Evolutionary conservation across 179 eudicot genomes (phyloP), one percentile per base, ranked within the genome.

Genomic region (Beta corolliflora): DNA sequence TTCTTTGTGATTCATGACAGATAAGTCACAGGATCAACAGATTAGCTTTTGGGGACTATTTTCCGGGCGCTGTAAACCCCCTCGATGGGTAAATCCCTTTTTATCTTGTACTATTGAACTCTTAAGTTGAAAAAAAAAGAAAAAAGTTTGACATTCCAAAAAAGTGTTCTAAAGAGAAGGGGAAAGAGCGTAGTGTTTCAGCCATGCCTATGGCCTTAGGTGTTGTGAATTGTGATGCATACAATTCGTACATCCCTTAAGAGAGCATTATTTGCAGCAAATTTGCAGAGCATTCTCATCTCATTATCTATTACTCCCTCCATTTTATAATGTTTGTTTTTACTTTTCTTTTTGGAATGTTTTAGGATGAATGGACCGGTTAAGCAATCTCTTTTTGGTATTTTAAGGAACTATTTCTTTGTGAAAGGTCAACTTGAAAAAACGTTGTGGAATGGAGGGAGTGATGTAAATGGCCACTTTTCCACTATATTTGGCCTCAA

Each of bases 1-100:
- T 66, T 56, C 36, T 48, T 75, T 77, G 29, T 86, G 76, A 29
- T 80, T 63, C 71, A 72, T 87, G 69, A 64, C 95, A 94, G 98
- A 91, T 93, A 84, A 91, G 89, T 81, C 98, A 94, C 89, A 88
- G 78, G 86, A 91, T 94, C 83, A 90, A 93, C 87, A 91, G 86
- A 83, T 89, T 94, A 88, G 79, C 95, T 54, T 94, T 94, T 83
- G 98, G 98, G 76, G 94, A 91, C 54, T 78, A 90, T 81, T 90
- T 88, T 84, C 98, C 98, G 16, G 95, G 98, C 75, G 70, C 83
- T 80, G 86, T 91, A 44, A 91, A 94, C 81, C 98, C 98, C 29
- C 89, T 94, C 60, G 95, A 94, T 80, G 92, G 98, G 98, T 94
- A 93, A 55, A 84, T 56, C 54, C 41, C 73, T 78, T 71, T 60